Conservation (phyloP, 768 basidiomycete species). For the Dendrothele bispora region DNA sequence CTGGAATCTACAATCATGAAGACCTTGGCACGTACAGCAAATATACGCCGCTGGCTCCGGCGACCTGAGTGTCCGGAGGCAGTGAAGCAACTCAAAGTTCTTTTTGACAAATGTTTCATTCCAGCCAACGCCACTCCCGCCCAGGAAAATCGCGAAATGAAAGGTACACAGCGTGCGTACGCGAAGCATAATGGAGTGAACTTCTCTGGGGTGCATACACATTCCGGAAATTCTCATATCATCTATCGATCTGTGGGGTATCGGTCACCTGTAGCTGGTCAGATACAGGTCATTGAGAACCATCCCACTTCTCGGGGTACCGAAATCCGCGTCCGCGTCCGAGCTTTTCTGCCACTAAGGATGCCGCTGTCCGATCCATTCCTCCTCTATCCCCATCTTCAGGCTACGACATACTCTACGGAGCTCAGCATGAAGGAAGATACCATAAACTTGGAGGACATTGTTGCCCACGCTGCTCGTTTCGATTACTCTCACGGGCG, state of each 20-base stretch:
- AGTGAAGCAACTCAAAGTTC: conserved; percentile 19
- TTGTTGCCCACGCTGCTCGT: no score
- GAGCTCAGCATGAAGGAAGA: background rate
- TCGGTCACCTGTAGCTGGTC: background rate
- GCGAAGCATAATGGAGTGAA: background rate
- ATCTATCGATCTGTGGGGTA: background rate
- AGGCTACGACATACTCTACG: conserved; percentile 6
- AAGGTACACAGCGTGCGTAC: conserved; percentile 2
- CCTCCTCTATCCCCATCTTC: conserved; percentile 5
- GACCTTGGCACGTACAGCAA: conserved; percentile 6
- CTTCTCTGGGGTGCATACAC: conserved; percentile 4
- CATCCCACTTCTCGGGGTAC: no score
- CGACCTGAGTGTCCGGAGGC: conserved; percentile 15
- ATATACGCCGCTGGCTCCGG: conserved; percentile 14
- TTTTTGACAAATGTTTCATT: conserved; percentile 19
- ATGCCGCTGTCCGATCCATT: conserved; percentile 3
- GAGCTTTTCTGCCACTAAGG: conserved; percentile 1
- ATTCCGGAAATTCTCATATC: conserved; percentile 9
- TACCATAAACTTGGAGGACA: background rate
- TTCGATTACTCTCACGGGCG: background rate
- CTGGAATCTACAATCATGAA: background rate
- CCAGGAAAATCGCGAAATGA: no score
- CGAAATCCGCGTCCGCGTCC: background rate
- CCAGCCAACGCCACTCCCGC: conserved; percentile 13
- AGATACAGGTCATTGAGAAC: no score